Percentiles rank a stretch among this genome's conserved stretches.
Evolutionary conservation across 2,329 filamentous ascomycete species (phyloP).

Genomic region (Coniochaeta sp.): DNA sequence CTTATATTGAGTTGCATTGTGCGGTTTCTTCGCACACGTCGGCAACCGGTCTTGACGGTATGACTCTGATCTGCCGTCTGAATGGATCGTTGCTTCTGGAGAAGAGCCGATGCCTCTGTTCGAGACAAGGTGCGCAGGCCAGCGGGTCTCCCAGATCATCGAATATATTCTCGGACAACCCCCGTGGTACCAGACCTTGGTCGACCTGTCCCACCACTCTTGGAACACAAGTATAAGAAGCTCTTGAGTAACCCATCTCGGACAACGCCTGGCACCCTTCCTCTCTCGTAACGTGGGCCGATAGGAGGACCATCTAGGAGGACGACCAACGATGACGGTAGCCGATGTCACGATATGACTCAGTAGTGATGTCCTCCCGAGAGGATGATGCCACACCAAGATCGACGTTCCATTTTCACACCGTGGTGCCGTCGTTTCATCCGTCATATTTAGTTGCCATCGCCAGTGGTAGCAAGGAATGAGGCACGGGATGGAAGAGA

Average conservation of each 20-base stretch:
- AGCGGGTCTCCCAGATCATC: background rate
- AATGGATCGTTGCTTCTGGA: background rate
- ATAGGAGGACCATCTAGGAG: background rate
- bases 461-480: background rate
- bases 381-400: background rate
- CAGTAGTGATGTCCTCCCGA: background rate
- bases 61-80: conserved; percentile 1
- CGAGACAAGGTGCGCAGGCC: background rate
- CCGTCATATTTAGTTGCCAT: background rate
- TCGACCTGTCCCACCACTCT: background rate
- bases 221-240: background rate
- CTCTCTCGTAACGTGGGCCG: background rate
- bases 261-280: background rate
- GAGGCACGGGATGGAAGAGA: background rate
- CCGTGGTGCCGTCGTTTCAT: background rate
- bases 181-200: background rate
- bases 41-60: background rate
- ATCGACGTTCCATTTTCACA: background rate
- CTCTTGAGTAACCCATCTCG: conserved; percentile 1
- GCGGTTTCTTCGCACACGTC: background rate
- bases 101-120: background rate
- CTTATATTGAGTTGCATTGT: conserved; percentile 1
- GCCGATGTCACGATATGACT: background rate
- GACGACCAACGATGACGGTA: background rate
- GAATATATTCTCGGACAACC: background rate